Evolutionary conservation across 2,329 filamentous ascomycete genomes (phyloP).

Genomic region (Geosmithia putterillii): DNA sequence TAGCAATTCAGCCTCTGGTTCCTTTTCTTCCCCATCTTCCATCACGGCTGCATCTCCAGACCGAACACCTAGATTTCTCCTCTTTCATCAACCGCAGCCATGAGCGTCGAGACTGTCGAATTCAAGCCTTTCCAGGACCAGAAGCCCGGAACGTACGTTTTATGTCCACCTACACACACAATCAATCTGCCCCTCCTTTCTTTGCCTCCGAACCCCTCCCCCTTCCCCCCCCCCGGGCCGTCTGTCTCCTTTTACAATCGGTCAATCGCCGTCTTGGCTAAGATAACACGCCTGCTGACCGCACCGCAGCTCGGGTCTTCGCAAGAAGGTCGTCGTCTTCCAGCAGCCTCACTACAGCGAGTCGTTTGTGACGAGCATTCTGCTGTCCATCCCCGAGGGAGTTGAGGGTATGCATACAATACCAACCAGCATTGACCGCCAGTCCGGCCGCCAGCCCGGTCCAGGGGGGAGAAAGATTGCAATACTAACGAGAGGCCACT

Average conservation of each 20-base stretch:
- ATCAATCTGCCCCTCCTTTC: background rate
- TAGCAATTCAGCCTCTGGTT: conserved; percentile 5
- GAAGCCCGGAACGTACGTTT: conserved; percentile 90
- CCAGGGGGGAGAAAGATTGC: background rate
- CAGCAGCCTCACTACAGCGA: conserved; percentile 93
- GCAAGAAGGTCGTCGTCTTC: conserved; percentile 98
- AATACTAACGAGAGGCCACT: no score
- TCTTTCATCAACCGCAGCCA: conserved; percentile 24
- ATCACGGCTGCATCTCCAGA: conserved; percentile 1
- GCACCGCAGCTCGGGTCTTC: conserved; percentile 71
- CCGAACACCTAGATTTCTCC: conserved; percentile 1
- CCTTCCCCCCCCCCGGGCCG: conserved; percentile 11
- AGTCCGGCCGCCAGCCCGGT: background rate
- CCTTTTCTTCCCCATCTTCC: conserved; percentile 2
- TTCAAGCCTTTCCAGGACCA: conserved; percentile 86
- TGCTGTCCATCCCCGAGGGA: conserved; percentile 93
- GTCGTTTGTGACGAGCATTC: conserved; percentile 85
- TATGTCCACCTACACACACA: no score
- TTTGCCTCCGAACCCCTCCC: conserved; percentile 24
- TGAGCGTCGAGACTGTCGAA: conserved; percentile 63
- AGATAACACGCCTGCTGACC: background rate
- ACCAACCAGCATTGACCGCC: no score
- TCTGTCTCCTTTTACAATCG: no score
- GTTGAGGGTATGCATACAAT: conserved; percentile 60
- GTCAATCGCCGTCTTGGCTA: no score